These are phyloP conservation scores for Lumnitzera racemosa DNA, from an alignment of 345 rosid genomes.

Conservation along the genomic window DNA sequence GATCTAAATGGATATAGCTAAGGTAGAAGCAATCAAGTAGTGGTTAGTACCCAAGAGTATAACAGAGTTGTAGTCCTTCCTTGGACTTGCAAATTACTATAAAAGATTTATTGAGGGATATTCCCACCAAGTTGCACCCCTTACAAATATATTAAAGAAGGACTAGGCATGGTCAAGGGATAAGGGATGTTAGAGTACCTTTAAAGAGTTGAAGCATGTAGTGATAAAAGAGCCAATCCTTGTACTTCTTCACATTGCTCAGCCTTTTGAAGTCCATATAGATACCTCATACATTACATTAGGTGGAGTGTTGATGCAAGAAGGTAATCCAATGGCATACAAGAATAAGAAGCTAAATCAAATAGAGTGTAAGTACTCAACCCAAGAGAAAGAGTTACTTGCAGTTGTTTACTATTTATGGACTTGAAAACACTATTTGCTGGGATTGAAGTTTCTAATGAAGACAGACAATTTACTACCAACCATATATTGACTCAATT, in stretches of 20 bases:
- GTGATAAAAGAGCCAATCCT: not conserved
- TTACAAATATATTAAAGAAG: not conserved
- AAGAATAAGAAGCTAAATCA: not conserved
- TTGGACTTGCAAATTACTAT: not conserved
- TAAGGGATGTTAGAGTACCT: not conserved
- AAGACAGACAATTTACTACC: no score
- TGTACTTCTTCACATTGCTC: not conserved
- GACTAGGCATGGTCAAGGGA: not conserved
- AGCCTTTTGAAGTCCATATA: not conserved
- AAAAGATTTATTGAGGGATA: not conserved
- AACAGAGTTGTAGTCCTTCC: no score
- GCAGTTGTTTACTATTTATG: no score
- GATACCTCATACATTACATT: not conserved
- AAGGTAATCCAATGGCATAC: constrained; percentile 4
- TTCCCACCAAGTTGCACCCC: not conserved
- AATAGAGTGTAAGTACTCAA: not conserved
- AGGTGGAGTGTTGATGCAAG: not conserved
- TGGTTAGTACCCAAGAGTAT: no score
- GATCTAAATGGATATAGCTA: no score
- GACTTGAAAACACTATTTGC: no score
- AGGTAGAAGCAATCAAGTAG: no score
- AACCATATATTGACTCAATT: no score
- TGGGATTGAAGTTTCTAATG: no score
- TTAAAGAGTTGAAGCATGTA: not conserved
- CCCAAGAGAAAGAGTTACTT: no score